A percentile compares a stretch with the other conserved stretches of the same genome.
Evolutionary conservation across 2,329 filamentous ascomycete species (phyloP).

Genomic region (Arthrobotrys sinensis): DNA sequence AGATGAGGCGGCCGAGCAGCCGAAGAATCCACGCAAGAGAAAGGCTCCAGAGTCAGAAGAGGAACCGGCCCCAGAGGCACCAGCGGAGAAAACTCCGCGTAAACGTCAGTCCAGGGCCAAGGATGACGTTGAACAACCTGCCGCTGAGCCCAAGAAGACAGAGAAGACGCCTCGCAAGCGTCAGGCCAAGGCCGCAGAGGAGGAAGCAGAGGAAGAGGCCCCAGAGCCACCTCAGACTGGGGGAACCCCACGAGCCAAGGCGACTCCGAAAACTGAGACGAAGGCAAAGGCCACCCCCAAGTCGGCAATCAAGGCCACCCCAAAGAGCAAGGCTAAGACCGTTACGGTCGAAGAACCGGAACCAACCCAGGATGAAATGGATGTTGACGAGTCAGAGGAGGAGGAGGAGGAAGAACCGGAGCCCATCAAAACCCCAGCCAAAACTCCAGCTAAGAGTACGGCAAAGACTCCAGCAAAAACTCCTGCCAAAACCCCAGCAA

Average conservation of each 20-base stretch:
- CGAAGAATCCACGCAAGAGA: constrained; percentile 28
- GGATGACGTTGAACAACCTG: constrained; percentile 10
- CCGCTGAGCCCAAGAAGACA: constrained; percentile 6
- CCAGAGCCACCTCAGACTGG: constrained; percentile 27
- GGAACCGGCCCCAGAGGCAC: constrained; percentile 50
- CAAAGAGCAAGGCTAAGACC: constrained; percentile 16
- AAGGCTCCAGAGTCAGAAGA: constrained; percentile 45
- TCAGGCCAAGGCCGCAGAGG: constrained; percentile 14
- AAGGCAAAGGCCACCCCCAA: constrained; percentile 21
- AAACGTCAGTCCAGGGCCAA: constrained; percentile 39
- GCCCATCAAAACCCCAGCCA: constrained; percentile 39
- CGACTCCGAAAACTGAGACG: constrained; percentile 8
- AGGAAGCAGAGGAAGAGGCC: constrained; percentile 14
- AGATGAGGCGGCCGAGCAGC: constrained; percentile 40
- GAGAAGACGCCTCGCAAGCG: constrained; percentile 26
- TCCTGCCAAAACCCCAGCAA: constrained; percentile 60
- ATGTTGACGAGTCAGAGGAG: constrained; percentile 30
- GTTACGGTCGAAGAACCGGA: constrained; percentile 21
- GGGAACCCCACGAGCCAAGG: constrained; percentile 32
- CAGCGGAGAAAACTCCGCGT: constrained; percentile 65
- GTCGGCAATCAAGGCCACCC: constrained; percentile 8
- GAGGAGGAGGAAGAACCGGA: constrained; percentile 56
- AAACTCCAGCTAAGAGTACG: constrained; percentile 29
- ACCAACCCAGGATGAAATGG: constrained; percentile 40
- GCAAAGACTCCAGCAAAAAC: constrained; percentile 62